Evolutionary conservation across 2,329 filamentous ascomycete genomes (phyloP).

Genomic region (Monosporascus ibericus): DNA sequence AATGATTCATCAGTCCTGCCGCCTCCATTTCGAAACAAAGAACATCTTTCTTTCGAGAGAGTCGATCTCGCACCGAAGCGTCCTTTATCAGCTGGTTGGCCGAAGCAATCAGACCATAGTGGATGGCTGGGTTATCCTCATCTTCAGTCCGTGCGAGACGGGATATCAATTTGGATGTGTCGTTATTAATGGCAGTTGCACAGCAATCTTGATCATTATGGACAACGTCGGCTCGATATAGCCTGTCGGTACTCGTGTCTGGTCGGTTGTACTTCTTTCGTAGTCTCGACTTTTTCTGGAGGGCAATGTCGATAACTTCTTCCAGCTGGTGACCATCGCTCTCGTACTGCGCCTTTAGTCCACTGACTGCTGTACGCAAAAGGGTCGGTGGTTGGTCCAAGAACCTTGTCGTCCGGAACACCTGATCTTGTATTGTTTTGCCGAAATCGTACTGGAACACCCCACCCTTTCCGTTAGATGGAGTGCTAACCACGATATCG

Average conservation of each 20-base stretch:
- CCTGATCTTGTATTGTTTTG: slow-evolving; percentile 7
- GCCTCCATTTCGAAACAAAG: slow-evolving; percentile 16
- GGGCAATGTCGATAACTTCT: slow-evolving; percentile 4
- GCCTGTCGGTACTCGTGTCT: no score
- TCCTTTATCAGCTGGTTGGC: slow-evolving; percentile 20
- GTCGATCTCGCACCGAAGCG: slow-evolving; percentile 9
- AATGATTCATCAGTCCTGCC: slow-evolving; percentile 15
- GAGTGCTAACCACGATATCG: slow-evolving; percentile 19
- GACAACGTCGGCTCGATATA: no score
- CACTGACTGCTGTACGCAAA: slow-evolving; percentile 11
- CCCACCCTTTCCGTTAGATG: slow-evolving; percentile 7
- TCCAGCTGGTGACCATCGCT: slow-evolving; percentile 10
- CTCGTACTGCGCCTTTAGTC: slow-evolving; percentile 7
- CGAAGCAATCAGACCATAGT: slow-evolving; percentile 21
- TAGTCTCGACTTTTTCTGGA: no score
- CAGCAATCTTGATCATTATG: no score
- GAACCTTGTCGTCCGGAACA: slow-evolving; percentile 10
- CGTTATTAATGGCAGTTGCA: slow-evolving; percentile 12
- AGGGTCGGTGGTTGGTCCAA: slow-evolving; percentile 14
- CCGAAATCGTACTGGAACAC: slow-evolving; percentile 20
- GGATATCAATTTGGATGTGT: slow-evolving; percentile 4
- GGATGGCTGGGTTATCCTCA: slow-evolving; percentile 11
- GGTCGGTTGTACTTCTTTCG: no score
- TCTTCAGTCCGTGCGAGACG: no score
- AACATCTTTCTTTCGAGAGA: slow-evolving; percentile 2